Evolutionary conservation across 2,329 filamentous ascomycete genomes (phyloP).

Genomic region (Cladobotryum protrusum): DNA sequence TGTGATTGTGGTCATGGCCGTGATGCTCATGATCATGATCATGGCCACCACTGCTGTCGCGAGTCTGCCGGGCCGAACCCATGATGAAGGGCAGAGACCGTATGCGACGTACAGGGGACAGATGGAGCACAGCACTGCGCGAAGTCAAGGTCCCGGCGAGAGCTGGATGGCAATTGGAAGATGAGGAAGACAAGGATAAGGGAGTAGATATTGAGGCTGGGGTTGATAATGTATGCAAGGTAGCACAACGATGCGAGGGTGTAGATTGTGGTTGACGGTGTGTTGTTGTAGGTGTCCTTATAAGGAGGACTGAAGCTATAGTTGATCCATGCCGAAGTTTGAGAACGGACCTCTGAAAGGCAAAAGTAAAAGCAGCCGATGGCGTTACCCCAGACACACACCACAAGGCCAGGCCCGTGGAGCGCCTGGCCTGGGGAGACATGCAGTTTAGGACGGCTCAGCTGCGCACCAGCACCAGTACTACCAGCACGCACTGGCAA

Average conservation of each 20-base stretch:
- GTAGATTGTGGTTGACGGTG: conserved; percentile 1
- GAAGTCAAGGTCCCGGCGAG: conserved; percentile 7
- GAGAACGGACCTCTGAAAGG: background rate
- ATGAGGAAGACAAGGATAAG: conserved; percentile 7
- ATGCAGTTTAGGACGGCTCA: conserved; percentile 2
- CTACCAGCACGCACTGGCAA: too few species aligned
- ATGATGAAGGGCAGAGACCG: conserved; percentile 21
- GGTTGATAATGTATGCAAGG: conserved; percentile 7
- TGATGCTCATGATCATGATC: conserved; percentile 52
- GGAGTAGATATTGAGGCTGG: conserved; percentile 3
- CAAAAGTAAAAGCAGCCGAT: conserved; percentile 16
- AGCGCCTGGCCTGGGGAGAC: conserved; percentile 19
- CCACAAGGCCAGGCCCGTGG: conserved; percentile 24
- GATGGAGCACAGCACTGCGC: conserved; percentile 15
- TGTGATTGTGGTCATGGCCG: conserved; percentile 16
- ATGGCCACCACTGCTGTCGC: conserved; percentile 38
- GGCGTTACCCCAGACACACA: conserved; percentile 23
- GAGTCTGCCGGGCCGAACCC: conserved; percentile 28
- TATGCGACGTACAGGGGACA: conserved; percentile 16
- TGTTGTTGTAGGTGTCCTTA: conserved; percentile 11
- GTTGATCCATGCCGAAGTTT: background rate
- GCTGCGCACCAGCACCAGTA: background rate
- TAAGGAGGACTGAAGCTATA: background rate
- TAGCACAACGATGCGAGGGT: too few species aligned
- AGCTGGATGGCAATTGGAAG: conserved; percentile 9